Evolutionary conservation across 768 basidiomycete species (phyloP), one percentile per base, ranked within the genome.

Genomic region (Tulasnella sp.): DNA sequence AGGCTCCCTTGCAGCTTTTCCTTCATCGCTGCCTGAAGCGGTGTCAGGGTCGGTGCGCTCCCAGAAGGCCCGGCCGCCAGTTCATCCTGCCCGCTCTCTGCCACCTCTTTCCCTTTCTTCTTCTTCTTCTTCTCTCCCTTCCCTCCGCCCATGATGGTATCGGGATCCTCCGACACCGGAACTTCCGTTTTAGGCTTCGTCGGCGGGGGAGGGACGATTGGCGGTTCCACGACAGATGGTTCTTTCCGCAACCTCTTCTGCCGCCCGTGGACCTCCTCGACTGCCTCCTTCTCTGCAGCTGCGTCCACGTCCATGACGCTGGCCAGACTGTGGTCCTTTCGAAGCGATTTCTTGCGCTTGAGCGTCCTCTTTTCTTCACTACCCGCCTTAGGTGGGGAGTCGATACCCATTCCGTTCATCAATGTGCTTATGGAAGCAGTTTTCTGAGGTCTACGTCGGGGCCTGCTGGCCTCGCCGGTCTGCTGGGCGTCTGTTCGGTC

Each of bases 1-100:
- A 92, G 90, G n/a, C 96, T 95, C 0, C 96, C 94, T 80, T 94
- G 91, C 78, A 96, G 85, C 81, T 90, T 94, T 77, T 92, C 88
- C 85, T 91, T 95, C 90, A 98, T 93, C 27, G 85, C 87, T 74
- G 88, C 89, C 84, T 98, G 97, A 82, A 97, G 86, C 2, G 88
- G 85, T 9, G 96, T 96, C 77, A 97, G 85, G 78, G 78, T 75
- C 76, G 36, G 18, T 62, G 27, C 18, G 34, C 14, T 24, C 31
- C 34, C 36, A 19, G 76, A 52, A 36, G 36, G 9, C 34, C n/a
- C 40, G 40, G 52, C 52, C 39, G 18, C 76, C 5, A 38, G 27
- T 14, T 34, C 36, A 58, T 75, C 74, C 18, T 36, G 76, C 39
- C 34, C 46, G 27, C 9, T 62, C 46, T 21, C 27, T 52, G 40